Percentiles rank a stretch among this genome's conserved stretches.
These are phyloP conservation scores for Heterobasidion irregulare DNA, from an alignment of 1,284 basidiomycete genomes.

Conservation along the genomic window DNA sequence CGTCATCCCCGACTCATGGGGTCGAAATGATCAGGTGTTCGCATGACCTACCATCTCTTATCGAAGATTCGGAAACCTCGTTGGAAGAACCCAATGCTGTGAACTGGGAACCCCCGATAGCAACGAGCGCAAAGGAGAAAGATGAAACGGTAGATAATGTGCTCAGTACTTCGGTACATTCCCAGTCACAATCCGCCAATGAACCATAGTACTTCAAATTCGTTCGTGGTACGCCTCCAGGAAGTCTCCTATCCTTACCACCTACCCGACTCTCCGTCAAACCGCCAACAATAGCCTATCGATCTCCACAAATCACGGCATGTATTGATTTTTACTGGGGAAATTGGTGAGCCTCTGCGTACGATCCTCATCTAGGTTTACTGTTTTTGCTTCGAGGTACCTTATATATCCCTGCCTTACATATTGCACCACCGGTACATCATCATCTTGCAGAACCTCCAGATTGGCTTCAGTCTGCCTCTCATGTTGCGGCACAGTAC, in stretches of 20 bases:
- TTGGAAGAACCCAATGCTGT: background rate
- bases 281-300: background rate
- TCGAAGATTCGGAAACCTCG: background rate
- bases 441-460: background rate
- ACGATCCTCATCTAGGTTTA: background rate
- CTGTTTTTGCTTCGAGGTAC: background rate
- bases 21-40: background rate
- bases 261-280: background rate
- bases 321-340: background rate
- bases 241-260: background rate
- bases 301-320: background rate
- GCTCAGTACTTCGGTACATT: too few species aligned
- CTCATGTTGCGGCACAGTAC: background rate
- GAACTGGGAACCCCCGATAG: background rate
- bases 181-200: too few species aligned
- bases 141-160: background rate
- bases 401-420: background rate
- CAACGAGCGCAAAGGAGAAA: background rate
- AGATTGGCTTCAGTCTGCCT: background rate
- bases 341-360: background rate
- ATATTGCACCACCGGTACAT: background rate
- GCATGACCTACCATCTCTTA: background rate
- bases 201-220: background rate
- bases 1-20: constrained; percentile 20
- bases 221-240: background rate